Evolutionary conservation across 2,329 filamentous ascomycete species (phyloP).

Genomic region (Tolypocladium sp.): DNA sequence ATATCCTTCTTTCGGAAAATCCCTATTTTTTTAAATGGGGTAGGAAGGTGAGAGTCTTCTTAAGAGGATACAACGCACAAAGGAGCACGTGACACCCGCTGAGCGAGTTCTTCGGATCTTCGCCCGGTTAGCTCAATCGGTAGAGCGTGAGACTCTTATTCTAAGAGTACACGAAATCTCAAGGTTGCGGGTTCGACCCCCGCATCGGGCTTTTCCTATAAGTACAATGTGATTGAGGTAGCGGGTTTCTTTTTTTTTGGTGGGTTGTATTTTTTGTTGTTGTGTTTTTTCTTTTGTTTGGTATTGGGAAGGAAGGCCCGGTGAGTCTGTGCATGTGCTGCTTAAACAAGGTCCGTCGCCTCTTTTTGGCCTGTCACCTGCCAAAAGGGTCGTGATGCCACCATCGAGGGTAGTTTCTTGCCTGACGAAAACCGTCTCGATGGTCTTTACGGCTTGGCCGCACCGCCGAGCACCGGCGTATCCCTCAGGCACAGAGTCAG

Average conservation of each 20-base stretch:
- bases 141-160: constrained; percentile 65
- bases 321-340: background rate
- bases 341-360: background rate
- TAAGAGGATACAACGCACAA: background rate
- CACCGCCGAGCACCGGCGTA: too few species aligned
- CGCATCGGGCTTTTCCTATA: constrained; percentile 20
- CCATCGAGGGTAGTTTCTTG: too few species aligned
- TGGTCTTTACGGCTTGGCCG: too few species aligned
- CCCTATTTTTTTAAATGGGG: too few species aligned
- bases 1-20: too few species aligned
- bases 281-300: background rate
- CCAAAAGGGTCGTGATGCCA: too few species aligned
- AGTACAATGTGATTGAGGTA: background rate
- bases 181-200: constrained; percentile 47
- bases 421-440: too few species aligned
- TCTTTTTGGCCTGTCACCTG: too few species aligned
- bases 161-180: constrained; percentile 17
- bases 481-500: too few species aligned
- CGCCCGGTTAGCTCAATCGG: constrained; percentile 31
- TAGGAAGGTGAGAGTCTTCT: too few species aligned
- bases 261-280: background rate
- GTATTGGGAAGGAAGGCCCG: too few species aligned
- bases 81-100: background rate
- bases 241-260: background rate
- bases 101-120: background rate